Evolutionary conservation across 2,329 filamentous ascomycete species (phyloP).

Genomic region (Fusarium sp.): DNA sequence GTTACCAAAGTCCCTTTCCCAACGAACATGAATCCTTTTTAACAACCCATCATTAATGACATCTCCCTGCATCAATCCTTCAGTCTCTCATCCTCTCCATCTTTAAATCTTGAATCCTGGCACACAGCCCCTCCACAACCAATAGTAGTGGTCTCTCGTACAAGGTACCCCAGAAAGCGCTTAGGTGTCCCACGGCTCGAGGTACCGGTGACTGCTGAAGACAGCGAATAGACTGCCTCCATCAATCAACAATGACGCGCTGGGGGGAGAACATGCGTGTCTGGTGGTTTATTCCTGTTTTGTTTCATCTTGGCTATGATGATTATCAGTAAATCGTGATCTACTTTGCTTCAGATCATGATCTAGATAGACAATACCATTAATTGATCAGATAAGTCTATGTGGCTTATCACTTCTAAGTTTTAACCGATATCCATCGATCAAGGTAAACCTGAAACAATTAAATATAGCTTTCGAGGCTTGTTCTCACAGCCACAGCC

Average conservation of each 20-base stretch:
- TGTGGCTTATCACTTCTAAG: neutral
- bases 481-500: neutral
- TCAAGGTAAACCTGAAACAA: constrained; percentile 4
- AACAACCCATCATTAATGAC: neutral
- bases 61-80: constrained; percentile 10
- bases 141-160: neutral
- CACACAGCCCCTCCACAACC: neutral
- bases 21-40: constrained; percentile 6
- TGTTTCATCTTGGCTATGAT: constrained; percentile 2
- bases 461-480: constrained; percentile 9
- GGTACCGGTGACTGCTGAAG: neutral
- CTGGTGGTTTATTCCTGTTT: neutral
- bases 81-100: neutral
- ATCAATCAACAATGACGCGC: constrained; percentile 18
- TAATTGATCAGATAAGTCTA: neutral
- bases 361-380: neutral
- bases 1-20: neutral
- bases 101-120: constrained; percentile 21
- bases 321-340: neutral
- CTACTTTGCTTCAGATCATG: neutral
- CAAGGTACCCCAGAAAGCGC: constrained; percentile 6
- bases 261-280: neutral
- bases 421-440: neutral
- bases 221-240: constrained; percentile 9
- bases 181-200: neutral